Evolutionary conservation across 2,329 filamentous ascomycete genomes (phyloP).

Genomic region (Ceratocystis papillata): DNA sequence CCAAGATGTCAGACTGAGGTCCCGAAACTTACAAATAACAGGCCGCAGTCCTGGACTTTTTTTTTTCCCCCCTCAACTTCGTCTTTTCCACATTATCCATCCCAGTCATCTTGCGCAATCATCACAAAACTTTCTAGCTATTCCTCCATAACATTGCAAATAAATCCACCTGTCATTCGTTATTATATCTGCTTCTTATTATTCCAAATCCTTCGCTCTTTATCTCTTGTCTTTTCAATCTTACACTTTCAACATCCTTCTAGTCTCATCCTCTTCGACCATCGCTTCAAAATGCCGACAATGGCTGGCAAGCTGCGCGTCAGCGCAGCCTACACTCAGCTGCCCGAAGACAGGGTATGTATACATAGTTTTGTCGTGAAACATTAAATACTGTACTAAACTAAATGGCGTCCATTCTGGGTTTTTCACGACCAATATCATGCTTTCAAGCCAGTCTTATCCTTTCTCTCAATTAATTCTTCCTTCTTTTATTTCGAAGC

Average conservation of each 20-base stretch:
- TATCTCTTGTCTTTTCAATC: not conserved
- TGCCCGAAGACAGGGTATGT: not conserved
- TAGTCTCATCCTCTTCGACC: not conserved
- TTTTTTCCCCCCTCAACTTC: not conserved
- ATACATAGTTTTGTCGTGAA: not conserved
- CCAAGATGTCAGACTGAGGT: not conserved
- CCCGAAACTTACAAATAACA: not conserved
- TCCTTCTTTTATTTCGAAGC: not conserved
- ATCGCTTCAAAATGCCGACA: not conserved
- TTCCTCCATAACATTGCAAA: no score
- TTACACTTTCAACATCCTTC: not conserved
- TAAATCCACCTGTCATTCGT: not conserved
- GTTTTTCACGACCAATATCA: not conserved
- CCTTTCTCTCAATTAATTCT: not conserved
- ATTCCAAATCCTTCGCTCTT: not conserved
- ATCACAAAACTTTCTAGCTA: no score
- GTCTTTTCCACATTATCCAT: not conserved
- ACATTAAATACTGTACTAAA: not conserved
- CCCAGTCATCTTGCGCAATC: no score
- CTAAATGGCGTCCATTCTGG: not conserved
- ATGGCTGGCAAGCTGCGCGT: not conserved
- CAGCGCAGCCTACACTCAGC: not conserved
- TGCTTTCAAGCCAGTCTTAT: not conserved
- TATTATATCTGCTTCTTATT: not conserved
- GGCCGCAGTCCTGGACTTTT: not conserved